A percentile compares a stretch with the other conserved stretches of the same genome.
These are phyloP conservation scores for Teratosphaeria gauchensis DNA, from an alignment of 2,329 filamentous ascomycete genomes.

Conservation along the genomic window DNA sequence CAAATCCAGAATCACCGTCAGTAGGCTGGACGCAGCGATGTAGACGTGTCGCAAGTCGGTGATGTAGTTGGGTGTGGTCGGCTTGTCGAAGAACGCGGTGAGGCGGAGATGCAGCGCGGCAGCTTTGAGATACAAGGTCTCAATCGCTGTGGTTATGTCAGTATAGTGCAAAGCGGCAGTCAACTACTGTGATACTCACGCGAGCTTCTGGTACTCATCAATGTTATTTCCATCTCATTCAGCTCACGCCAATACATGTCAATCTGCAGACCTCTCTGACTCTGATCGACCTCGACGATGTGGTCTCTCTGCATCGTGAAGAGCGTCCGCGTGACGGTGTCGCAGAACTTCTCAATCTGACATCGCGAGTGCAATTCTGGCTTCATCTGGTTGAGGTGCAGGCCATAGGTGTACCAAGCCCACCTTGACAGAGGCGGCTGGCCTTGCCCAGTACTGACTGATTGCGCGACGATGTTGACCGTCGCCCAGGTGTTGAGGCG, in stretches of 20 bases:
- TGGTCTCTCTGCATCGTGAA: constrained; percentile 69
- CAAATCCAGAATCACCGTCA: constrained; percentile 60
- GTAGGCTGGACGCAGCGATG: constrained; percentile 59
- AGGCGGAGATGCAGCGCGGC: constrained; percentile 66
- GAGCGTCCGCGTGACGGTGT: constrained; percentile 70
- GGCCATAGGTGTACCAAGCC: constrained; percentile 60
- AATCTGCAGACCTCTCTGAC: constrained; percentile 26
- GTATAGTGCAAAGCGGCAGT: constrained; percentile 19
- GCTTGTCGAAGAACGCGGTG: constrained; percentile 73
- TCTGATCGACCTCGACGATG: constrained; percentile 40
- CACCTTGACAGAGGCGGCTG: constrained; percentile 52
- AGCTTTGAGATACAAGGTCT: constrained; percentile 57
- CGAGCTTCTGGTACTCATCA: constrained; percentile 22
- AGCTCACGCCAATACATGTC: constrained; percentile 29
- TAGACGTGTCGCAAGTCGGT: constrained; percentile 68
- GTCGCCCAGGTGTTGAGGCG: constrained; percentile 74
- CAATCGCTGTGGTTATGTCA: constrained; percentile 43
- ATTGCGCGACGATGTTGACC: constrained; percentile 74
- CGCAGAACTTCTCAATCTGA: constrained; percentile 64
- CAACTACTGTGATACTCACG: constrained; percentile 38
- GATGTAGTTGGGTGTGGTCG: constrained; percentile 59
- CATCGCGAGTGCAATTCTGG: constrained; percentile 57
- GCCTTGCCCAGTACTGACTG: constrained; percentile 72
- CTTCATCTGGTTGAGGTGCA: constrained; percentile 57
- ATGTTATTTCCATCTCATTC: constrained; percentile 27